Conservation (phyloP, 257 asterid genomes). For the Fraxinus americana region DNA sequence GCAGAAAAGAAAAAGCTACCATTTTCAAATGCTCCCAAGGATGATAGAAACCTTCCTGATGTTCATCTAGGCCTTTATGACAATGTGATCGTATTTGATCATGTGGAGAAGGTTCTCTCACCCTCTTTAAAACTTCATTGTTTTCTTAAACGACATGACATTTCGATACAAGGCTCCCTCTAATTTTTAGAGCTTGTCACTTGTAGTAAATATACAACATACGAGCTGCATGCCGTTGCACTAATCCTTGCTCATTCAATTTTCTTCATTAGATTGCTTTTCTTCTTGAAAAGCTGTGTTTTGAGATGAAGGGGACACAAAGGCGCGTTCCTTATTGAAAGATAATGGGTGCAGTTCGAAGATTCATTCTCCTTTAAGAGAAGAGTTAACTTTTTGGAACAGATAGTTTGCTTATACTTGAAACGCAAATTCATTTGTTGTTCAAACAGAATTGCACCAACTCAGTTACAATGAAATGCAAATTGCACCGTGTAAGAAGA, state of each 20-base stretch:
- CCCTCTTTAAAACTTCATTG: slow-evolving; percentile 17
- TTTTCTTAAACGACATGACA: neutral
- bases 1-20: slow-evolving; percentile 93
- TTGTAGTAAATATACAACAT: neutral
- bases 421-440: neutral
- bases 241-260: slow-evolving; percentile 22
- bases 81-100: slow-evolving; percentile 92
- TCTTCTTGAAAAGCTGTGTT: slow-evolving; percentile 3
- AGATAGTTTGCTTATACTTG: neutral
- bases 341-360: neutral
- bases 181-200: slow-evolving; percentile 17
- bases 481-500: too few relatives aligned
- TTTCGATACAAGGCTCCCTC: slow-evolving; percentile 6
- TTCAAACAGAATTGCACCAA: neutral
- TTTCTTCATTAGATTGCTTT: slow-evolving; percentile 7
- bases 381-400: neutral
- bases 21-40: slow-evolving; percentile 76
- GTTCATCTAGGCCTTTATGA: slow-evolving; percentile 97
- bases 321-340: neutral
- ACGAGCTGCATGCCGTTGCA: slow-evolving; percentile 21
- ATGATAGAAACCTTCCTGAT: slow-evolving; percentile 93
- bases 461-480: neutral
- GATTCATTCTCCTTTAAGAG: neutral
- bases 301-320: neutral
- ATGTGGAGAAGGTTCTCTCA: slow-evolving; percentile 83